Percentiles rank a stretch among this genome's conserved stretches.
phyloP scores from a whole-genome alignment of 176 grass and related monocot genomes.

The Avena sativa region DNA sequence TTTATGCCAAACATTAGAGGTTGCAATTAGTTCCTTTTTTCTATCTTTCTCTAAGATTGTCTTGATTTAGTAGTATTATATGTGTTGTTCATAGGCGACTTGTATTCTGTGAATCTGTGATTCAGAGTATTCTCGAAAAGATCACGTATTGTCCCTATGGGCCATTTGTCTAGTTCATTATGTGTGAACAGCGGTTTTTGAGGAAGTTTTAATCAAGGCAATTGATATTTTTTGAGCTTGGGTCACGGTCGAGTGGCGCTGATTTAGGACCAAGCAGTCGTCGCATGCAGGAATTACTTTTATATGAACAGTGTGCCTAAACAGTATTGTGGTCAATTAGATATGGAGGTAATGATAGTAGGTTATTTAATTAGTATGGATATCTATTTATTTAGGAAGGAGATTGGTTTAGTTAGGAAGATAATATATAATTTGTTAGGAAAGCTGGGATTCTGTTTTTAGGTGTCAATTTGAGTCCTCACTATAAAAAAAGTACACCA shows the following conservation, averaged over 20 bases:
- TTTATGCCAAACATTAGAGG: not conserved
- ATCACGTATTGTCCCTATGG: not conserved
- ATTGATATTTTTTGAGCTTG: not conserved
- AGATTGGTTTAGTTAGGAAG: not conserved
- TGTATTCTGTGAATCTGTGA: not conserved
- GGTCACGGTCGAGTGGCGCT: not conserved
- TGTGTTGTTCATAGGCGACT: constrained; percentile 9
- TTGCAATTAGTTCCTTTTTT: not conserved
- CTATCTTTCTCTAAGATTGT: not conserved
- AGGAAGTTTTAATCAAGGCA: not conserved
- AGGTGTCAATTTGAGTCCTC: not conserved
- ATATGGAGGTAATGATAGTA: not conserved
- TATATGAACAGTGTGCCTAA: not conserved
- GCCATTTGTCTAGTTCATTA: not conserved
- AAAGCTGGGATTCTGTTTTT: constrained; percentile 17
- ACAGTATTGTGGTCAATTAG: not conserved
- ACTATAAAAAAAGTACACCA: not conserved
- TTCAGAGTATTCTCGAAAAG: constrained; percentile 30
- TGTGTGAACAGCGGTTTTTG: not conserved
- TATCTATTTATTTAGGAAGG: constrained; percentile 5
- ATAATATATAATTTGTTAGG: constrained; percentile 20
- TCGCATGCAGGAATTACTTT: not conserved
- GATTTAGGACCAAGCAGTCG: constrained; percentile 1
- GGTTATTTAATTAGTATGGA: constrained; percentile 2
- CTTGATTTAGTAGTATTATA: constrained; percentile 1